Base-by-base conservation (phyloP, 2,329 filamentous ascomycete genomes). In the Stachybotrys chartarum region DNA sequence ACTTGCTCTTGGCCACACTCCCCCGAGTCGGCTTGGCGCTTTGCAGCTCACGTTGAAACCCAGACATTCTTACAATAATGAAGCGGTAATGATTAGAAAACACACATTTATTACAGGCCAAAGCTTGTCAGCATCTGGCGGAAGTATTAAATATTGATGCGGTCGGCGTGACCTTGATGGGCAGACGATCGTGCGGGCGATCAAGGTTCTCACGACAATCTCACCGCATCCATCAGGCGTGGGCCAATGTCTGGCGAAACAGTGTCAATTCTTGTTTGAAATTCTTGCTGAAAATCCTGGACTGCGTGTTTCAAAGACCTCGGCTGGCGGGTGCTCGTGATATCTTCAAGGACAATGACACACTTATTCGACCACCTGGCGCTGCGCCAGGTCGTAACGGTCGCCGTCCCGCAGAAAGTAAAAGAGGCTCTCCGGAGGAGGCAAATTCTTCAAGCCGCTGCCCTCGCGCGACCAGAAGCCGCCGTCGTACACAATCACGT, bases 391-490 rank as follows among this genome's bases (percentile, higher is more conserved):
- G 17, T 52, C 50, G 17, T 52, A 52, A 6, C 32, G 42, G 17
- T 52, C 50, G 50, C 32, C 50, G 10, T 44, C 14, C 32, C 18
- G 32, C 6, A 52, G 17, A 16, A 52, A 52, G 32, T 52, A 45
- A 30, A 52, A 52, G 6, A 42, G 31, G 10, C n/a, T n/a, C 10
- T 31, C 14, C 7, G 50, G 16, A 7, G 42, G 6, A 1, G 50
- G 50, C 7, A 44, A n/a, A 32, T 52, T 52, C 50, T 52, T 52
- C 50, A 52, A 4, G 12, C 44, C 50, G 35, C 12, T 52, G 14
- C 49, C 50, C 35, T 52, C 50, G 6, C 50, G 50, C 16, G 50
- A 52, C 50, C 50, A 52, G 32, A 52, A 52, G 8, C 16, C 44
- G 11, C 50, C 50, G 35, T 52, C 50, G 32, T 52, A 52, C 7